These are phyloP conservation scores for Gaertneriomyces sp. DNA, from an alignment of 192 early-diverging fungal species.

Conservation along the genomic window DNA sequence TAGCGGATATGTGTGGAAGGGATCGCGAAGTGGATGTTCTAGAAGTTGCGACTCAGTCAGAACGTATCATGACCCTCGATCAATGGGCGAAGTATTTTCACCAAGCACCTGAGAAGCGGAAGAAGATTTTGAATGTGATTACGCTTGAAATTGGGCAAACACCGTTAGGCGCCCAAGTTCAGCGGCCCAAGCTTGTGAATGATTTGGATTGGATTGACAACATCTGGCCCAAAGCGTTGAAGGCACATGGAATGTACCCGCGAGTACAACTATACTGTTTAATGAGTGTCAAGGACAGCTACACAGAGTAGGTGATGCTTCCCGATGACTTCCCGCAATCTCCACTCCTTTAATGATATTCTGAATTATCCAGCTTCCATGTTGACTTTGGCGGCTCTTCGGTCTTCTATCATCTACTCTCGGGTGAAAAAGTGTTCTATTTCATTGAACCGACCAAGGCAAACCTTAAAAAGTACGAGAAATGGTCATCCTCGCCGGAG, in stretches of 20 bases:
- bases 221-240: conserved; percentile 74
- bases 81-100: conserved; percentile 81
- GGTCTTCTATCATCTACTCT: conserved; percentile 88
- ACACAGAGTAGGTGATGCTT: conserved; percentile 64
- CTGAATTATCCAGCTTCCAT: conserved; percentile 46
- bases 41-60: conserved; percentile 87
- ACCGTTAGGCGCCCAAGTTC: conserved; percentile 59
- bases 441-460: conserved; percentile 78
- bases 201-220: conserved; percentile 87
- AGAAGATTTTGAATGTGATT: conserved; percentile 79
- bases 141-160: conserved; percentile 81
- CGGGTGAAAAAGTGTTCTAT: conserved; percentile 85
- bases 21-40: conserved; percentile 78
- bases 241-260: conserved; percentile 67
- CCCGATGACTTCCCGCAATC: neutral
- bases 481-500: conserved; percentile 85
- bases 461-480: conserved; percentile 83
- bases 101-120: conserved; percentile 49
- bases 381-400: conserved; percentile 82
- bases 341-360: neutral
- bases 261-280: conserved; percentile 87
- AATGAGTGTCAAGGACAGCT: conserved; percentile 89
- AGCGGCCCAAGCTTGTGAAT: conserved; percentile 73
- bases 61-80: conserved; percentile 72
- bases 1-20: conserved; percentile 52